phyloP scores from a whole-genome alignment of 2,329 filamentous ascomycete genomes.

The Penicillium sp. region DNA sequence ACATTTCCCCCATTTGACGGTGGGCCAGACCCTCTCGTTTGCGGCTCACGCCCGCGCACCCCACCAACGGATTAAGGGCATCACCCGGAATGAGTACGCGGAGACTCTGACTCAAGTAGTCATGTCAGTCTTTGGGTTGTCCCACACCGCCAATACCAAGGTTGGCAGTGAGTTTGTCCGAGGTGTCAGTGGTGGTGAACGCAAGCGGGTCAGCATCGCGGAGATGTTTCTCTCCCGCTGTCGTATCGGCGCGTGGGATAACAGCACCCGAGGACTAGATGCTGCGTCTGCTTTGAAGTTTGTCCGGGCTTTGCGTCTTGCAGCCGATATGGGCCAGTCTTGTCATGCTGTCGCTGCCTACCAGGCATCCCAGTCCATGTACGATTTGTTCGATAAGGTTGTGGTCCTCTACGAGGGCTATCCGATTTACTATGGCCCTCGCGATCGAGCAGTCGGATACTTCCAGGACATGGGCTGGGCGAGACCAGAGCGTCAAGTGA shows the following conservation, averaged over 20 bases:
- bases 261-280: constrained; percentile 54
- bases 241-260: constrained; percentile 43
- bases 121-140: constrained; percentile 36
- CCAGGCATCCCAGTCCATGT: constrained; percentile 51
- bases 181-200: constrained; percentile 60
- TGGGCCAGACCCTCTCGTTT: constrained; percentile 75
- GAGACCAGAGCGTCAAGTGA: constrained; percentile 67
- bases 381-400: constrained; percentile 70
- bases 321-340: constrained; percentile 50
- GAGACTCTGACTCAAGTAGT: constrained; percentile 44
- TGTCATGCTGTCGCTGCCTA: constrained; percentile 48
- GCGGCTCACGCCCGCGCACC: constrained; percentile 65
- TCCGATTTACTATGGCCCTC: constrained; percentile 73
- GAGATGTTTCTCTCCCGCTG: constrained; percentile 32
- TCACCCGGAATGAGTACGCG: constrained; percentile 37
- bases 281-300: constrained; percentile 60
- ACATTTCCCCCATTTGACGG: constrained; percentile 63
- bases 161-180: constrained; percentile 56
- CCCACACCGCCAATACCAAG: constrained; percentile 52
- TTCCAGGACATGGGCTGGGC: constrained; percentile 70
- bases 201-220: constrained; percentile 58
- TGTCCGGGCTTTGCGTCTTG: constrained; percentile 52
- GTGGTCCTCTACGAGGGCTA: constrained; percentile 73
- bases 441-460: constrained; percentile 59
- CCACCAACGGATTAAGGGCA: constrained; percentile 13